phyloP scores from a whole-genome alignment of 2,329 filamentous ascomycete species.

The Aphanocladium album region DNA sequence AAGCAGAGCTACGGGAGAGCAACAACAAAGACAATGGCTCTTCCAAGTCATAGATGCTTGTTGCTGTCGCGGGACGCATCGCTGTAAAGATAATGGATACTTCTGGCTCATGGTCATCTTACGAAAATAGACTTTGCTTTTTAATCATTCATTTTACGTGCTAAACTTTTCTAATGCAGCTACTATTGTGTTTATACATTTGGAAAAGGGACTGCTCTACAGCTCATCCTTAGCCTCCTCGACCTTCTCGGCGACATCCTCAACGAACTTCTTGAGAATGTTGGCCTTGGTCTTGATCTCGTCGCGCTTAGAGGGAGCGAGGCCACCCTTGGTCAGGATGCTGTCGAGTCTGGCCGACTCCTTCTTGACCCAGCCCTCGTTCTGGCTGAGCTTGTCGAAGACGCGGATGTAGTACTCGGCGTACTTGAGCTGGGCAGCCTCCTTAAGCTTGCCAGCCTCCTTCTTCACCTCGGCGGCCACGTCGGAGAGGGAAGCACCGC shows the following conservation, averaged over 20 bases:
- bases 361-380: slow-evolving; percentile 75
- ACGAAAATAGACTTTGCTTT: neutral
- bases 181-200: slow-evolving; percentile 26
- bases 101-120: neutral
- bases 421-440: slow-evolving; percentile 63
- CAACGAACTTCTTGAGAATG: slow-evolving; percentile 73
- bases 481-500: slow-evolving; percentile 56
- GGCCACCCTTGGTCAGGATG: slow-evolving; percentile 78
- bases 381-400: slow-evolving; percentile 76
- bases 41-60: slow-evolving; percentile 27
- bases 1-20: slow-evolving; percentile 61
- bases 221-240: slow-evolving; percentile 62
- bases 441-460: slow-evolving; percentile 61
- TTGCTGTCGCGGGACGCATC: neutral
- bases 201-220: slow-evolving; percentile 40
- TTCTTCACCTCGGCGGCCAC: slow-evolving; percentile 68
- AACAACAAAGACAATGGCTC: slow-evolving; percentile 39
- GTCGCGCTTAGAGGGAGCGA: slow-evolving; percentile 81
- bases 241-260: slow-evolving; percentile 50
- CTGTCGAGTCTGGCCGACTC: slow-evolving; percentile 76
- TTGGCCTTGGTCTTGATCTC: slow-evolving; percentile 84
- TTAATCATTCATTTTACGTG: neutral
- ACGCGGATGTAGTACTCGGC: slow-evolving; percentile 93
- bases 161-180: neutral
- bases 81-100: neutral